Conservation (phyloP, 73 alveolate species). For the Blepharisma japonicum region DNA sequence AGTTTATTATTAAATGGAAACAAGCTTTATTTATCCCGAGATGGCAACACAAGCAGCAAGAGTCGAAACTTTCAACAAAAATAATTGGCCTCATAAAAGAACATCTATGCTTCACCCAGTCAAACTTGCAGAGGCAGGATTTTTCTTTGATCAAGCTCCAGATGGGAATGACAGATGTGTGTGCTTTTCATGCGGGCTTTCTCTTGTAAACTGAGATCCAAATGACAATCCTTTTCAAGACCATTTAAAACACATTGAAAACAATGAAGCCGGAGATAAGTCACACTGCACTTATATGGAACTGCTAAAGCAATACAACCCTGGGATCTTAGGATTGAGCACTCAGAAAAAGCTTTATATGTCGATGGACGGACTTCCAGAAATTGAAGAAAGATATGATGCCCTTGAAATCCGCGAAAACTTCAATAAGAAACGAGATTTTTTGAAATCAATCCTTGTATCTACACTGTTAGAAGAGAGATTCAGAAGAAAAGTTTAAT, state of each 20-base stretch:
- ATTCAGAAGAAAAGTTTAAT: not conserved
- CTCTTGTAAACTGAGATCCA: conserved; percentile 19
- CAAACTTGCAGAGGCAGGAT: conserved; percentile 15
- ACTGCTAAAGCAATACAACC: conserved; percentile 10
- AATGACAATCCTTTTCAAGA: conserved; percentile 22
- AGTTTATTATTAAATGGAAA: too few relatives aligned
- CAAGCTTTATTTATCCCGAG: not conserved
- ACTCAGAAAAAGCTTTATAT: not conserved
- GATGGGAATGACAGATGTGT: conserved; percentile 24
- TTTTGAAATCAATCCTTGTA: not conserved
- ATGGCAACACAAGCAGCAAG: conserved; percentile 26
- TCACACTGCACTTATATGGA: not conserved
- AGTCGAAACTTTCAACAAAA: not conserved
- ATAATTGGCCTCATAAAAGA: conserved; percentile 19
- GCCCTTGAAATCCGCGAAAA: not conserved
- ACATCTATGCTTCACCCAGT: conserved; percentile 19
- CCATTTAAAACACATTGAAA: conserved; percentile 17
- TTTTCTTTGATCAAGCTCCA: conserved; percentile 27
- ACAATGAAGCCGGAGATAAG: not conserved
- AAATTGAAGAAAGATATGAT: not conserved
- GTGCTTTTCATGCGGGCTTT: conserved; percentile 21
- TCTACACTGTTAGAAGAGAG: conserved; percentile 10
- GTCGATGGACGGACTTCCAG: conserved; percentile 31
- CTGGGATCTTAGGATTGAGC: conserved; percentile 1
- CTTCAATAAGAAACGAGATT: conserved; percentile 19